phyloP scores from a whole-genome alignment of 2,329 filamentous ascomycete species.

The Ascocoryne sarcoides region DNA sequence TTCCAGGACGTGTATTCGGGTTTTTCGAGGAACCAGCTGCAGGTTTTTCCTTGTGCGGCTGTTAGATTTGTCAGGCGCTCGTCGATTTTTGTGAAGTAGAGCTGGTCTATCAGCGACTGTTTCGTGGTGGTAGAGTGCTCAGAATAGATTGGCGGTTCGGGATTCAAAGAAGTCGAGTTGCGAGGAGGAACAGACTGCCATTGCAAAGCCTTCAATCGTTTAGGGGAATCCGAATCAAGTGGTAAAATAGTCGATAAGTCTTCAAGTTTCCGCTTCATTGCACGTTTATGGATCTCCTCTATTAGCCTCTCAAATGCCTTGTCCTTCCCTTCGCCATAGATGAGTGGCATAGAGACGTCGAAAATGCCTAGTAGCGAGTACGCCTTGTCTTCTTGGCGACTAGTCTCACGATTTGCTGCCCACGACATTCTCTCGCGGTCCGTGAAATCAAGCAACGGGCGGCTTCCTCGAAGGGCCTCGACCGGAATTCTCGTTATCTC shows the following conservation, averaged over 20 bases:
- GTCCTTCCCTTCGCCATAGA: conserved; percentile 31
- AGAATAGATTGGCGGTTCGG: conserved; percentile 2
- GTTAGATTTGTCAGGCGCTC: conserved; percentile 31
- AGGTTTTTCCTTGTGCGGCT: conserved; percentile 31
- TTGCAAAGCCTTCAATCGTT: conserved; percentile 9
- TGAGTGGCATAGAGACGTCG: conserved; percentile 34
- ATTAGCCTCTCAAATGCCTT: conserved; percentile 29
- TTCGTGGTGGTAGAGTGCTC: conserved; percentile 5
- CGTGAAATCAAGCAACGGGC: conserved; percentile 17
- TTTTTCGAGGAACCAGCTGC: conserved; percentile 33
- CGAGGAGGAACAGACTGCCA: conserved; percentile 1
- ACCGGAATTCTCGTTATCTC: conserved; percentile 11
- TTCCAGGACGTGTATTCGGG: conserved; percentile 32
- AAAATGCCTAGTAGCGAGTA: conserved; percentile 39
- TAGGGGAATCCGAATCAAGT: conserved; percentile 3
- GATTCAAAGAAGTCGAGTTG: neutral
- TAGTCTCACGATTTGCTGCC: conserved; percentile 32
- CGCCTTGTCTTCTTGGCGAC: conserved; percentile 27
- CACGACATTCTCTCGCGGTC: conserved; percentile 25
- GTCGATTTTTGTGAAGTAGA: conserved; percentile 34
- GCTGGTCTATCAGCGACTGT: conserved; percentile 26
- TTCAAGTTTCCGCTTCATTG: conserved; percentile 9
- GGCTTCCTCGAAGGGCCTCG: conserved; percentile 8
- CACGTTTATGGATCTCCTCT: conserved; percentile 24
- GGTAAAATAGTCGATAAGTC: conserved; percentile 7